Percentiles rank a stretch among this genome's conserved stretches.
These are phyloP conservation scores for Lepidium aucheri DNA, from an alignment of 345 rosid species.

Conservation along the genomic window DNA sequence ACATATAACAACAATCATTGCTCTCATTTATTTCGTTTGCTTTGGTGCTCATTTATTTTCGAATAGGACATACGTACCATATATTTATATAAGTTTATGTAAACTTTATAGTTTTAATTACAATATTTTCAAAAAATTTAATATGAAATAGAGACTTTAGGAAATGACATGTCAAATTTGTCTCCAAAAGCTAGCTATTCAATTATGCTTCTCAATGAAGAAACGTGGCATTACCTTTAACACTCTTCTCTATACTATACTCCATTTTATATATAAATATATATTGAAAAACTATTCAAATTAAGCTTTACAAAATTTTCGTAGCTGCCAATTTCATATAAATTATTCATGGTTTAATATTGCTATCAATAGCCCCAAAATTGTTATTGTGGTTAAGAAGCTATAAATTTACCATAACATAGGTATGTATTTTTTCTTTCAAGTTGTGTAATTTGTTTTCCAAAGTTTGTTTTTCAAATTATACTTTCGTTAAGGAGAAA, in stretches of 20 bases:
- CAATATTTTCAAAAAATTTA: not conserved
- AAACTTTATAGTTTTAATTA: not conserved
- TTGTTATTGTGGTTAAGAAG: no score
- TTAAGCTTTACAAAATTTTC: no score
- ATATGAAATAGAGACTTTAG: conserved; percentile 8
- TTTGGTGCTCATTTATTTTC: conserved; percentile 8
- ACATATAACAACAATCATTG: conserved; percentile 9
- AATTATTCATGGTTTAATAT: no score
- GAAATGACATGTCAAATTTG: conserved; percentile 22
- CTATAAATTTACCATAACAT: no score
- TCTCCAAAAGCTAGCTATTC: conserved; percentile 15
- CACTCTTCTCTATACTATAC: not conserved
- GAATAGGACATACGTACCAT: conserved; percentile 5
- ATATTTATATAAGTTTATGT: not conserved
- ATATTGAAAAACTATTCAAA: no score
- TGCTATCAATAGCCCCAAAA: no score
- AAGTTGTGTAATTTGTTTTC: no score
- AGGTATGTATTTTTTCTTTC: no score
- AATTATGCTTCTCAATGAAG: conserved; percentile 14
- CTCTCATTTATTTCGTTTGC: conserved; percentile 16
- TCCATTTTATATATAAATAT: no score
- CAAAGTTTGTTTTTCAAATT: no score
- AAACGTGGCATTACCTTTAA: conserved; percentile 22
- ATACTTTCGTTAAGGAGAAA: no score
- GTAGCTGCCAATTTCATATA: no score